Base-by-base conservation (phyloP, 805 yeast species). In the Scheffersomyces amazonensis region DNA sequence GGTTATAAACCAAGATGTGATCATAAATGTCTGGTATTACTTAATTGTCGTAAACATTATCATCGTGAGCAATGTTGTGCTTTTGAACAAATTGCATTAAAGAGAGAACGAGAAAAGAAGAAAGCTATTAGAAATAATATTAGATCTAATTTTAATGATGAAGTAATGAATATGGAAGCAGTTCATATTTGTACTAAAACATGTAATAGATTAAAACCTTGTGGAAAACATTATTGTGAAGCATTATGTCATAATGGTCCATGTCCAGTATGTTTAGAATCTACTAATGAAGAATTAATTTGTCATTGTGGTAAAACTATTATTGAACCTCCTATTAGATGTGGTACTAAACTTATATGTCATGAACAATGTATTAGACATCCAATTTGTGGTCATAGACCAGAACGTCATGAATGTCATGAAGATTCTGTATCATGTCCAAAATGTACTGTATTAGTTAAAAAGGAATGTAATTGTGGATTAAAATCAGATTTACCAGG, bases 281-380 rank as follows among this genome's bases (percentile, higher is more conserved):
- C 91, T 4, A 74, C 84, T n/a, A 76, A 81, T 29, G 87, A 85
- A 15, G 96, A 87, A 54, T 64, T 85, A 48, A 75, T 79, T 2
- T 87, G 96, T 53, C 74, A 82, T 34, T 87, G 96, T 66, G 95
- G 96, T 2, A 70, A 73, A 45, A 87, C 96, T 0, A 73, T 84
- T 3, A 69, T 87, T 5, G 73, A 71, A 16, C 96, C 95, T 0
- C 96, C 96, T 0, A 87, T 87, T 8, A 66, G 96, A 46, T 87
- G 96, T 64, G 96, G 96, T 11, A 77, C 87, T 0, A 68, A 60
- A 32, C 54, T 85, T 3, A 71, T 69, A 9, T 87, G 96, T 61
- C 69, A 66, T 17, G 72, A 76, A 42, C 88, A 76, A 44, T 87
- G 96, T 58, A 60, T 66, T 3, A 66, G 87, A 35, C 66, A 65